A percentile compares a stretch with the other conserved stretches of the same genome.
phyloP scores from a whole-genome alignment of 805 yeast genomes.

The Scheffersomyces stipitis region DNA sequence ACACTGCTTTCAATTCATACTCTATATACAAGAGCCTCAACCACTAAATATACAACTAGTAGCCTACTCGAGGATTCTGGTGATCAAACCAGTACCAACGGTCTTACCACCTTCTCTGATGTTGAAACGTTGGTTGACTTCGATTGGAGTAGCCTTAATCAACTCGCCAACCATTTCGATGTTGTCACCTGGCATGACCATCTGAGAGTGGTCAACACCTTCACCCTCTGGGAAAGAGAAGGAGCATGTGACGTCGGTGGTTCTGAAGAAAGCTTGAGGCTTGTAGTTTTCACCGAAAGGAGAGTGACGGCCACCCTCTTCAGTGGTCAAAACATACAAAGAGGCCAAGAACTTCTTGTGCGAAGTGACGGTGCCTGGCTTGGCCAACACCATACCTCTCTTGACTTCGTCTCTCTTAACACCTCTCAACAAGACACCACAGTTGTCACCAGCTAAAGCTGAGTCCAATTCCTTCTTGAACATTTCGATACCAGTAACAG shows the following conservation, averaged over 20 bases:
- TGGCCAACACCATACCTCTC: conserved; percentile 97
- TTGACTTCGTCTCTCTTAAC: conserved; percentile 93
- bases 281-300: conserved; percentile 96
- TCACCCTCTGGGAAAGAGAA: conserved; percentile 79
- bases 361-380: conserved; percentile 88
- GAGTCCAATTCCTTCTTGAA: conserved; percentile 97
- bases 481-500: conserved; percentile 98
- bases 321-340: conserved; percentile 86
- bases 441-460: conserved; percentile 99
- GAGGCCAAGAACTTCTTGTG: conserved; percentile 94
- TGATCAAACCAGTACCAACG: conserved; percentile 97
- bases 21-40: too few species aligned
- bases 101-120: conserved; percentile 99
- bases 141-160: conserved; percentile 88
- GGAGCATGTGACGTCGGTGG: conserved; percentile 91
- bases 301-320: conserved; percentile 99
- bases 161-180: conserved; percentile 92
- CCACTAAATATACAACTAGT: too few species aligned
- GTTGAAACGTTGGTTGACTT: conserved; percentile 97
- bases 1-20: too few species aligned
- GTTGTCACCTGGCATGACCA: conserved; percentile 98
- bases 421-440: conserved; percentile 97
- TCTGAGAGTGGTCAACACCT: conserved; percentile 79
- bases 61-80: conserved; percentile 74
- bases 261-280: conserved; percentile 96